Evolutionary conservation across 2,329 filamentous ascomycete species (phyloP), one percentile per base, ranked within the genome.

Genomic region (Chalara sp.): DNA sequence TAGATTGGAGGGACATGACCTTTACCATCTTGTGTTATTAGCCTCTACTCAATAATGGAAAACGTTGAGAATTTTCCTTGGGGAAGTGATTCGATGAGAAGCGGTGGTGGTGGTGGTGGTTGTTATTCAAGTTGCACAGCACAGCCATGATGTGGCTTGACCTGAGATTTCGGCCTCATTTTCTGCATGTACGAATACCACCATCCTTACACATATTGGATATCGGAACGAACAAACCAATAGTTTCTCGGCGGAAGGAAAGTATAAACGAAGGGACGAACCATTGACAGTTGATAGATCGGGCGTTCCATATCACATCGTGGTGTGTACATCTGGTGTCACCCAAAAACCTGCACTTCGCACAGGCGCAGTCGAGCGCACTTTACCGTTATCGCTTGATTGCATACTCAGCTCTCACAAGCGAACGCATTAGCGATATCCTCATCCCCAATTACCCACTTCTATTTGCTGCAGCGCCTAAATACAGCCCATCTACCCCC

Each of bases 91-190:
- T 21, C 21, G 21, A 21, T 21, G 21, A 21, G 3, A 21, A 21
- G 21, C 21, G 21, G 21, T 21, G 3, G 21, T 21, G 21, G 21
- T 21, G 21, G 21, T 21, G 21, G 3, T 21, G 21, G 21, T 21
- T 21, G 21, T 21, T 21, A 3, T 21, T 21, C 21, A 21, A 21
- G 21, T 21, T 21, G 21, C 21, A 21, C 21, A 21, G 55, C 57
- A 59, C 53, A 61, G 59, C 56, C 57, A 49, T 53, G 39, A 28
- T 54, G 56, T 61, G 58, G 61, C 59, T 59, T 58, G 52, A 55
- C 53, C 50, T 54, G 53, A 58, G 45, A 33, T 7, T 29, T n/a
- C 32, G 13, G 39, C 3, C 21, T 21, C 39, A 53, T 40, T 13
- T 53, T 37, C 2, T 37, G 31, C 5, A 47, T 47, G 28, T 28